Evolutionary conservation across 352 stramenopile species (phyloP).

Genomic region (Phytophthora sp.): DNA sequence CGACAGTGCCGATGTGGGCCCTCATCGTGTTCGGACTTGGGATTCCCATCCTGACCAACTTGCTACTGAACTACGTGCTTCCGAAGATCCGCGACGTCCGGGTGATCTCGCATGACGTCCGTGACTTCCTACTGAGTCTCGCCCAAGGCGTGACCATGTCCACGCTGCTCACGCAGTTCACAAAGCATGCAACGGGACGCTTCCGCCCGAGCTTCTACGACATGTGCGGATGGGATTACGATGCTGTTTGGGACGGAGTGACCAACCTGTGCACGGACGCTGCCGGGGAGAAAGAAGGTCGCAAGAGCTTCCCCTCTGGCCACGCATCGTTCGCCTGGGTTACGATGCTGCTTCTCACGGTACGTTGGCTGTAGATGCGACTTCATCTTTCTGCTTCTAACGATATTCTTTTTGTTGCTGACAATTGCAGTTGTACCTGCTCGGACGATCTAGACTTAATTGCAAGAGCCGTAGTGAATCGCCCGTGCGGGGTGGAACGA

Average conservation of each 20-base stretch:
- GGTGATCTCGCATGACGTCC: conserved; percentile 64
- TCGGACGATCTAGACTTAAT: conserved; percentile 71
- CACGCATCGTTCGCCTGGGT: conserved; percentile 70
- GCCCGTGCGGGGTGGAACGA: conserved; percentile 45
- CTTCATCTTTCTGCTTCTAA: too few species aligned
- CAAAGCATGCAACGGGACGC: conserved; percentile 68
- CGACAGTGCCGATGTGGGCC: conserved; percentile 50
- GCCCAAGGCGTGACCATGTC: conserved; percentile 46
- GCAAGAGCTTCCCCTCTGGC: conserved; percentile 78
- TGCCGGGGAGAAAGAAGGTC: conserved; percentile 57
- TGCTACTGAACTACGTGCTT: conserved; percentile 55
- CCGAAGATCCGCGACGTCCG: conserved; percentile 46
- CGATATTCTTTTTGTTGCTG: neutral
- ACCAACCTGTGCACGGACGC: conserved; percentile 60
- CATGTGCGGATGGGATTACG: conserved; percentile 74
- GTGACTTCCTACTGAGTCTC: conserved; percentile 69
- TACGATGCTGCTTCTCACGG: conserved; percentile 75
- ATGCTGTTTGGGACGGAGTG: conserved; percentile 63
- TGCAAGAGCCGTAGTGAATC: conserved; percentile 54
- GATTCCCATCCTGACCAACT: conserved; percentile 48
- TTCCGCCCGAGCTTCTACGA: conserved; percentile 80
- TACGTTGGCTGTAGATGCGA: too few species aligned
- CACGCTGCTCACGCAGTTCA: conserved; percentile 67
- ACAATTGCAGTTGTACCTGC: conserved; percentile 58
- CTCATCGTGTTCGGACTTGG: conserved; percentile 36